phyloP scores from a whole-genome alignment of 768 basidiomycete genomes.

The Lentinula sp. region DNA sequence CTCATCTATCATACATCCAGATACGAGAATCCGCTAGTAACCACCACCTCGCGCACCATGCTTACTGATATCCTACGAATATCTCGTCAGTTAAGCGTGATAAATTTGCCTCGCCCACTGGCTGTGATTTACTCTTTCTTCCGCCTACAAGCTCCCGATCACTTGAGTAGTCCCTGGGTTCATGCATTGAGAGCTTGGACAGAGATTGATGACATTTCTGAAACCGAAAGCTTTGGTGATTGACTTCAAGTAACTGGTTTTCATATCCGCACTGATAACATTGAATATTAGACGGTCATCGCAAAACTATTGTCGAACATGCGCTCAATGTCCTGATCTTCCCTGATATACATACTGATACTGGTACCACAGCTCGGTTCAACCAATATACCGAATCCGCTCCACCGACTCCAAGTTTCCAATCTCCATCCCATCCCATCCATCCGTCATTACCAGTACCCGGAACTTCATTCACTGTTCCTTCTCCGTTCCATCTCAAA shows the following conservation, averaged over 20 bases:
- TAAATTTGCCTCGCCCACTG: slow-evolving; percentile 65
- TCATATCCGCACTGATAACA: not conserved
- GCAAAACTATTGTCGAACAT: slow-evolving; percentile 71
- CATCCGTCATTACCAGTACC: slow-evolving; percentile 49
- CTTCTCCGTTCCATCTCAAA: slow-evolving; percentile 69
- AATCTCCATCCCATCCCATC: slow-evolving; percentile 23
- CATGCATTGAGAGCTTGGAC: slow-evolving; percentile 66
- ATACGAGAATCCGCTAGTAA: slow-evolving; percentile 77
- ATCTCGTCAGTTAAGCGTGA: slow-evolving; percentile 48
- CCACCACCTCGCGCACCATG: slow-evolving; percentile 65
- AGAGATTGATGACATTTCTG: slow-evolving; percentile 68
- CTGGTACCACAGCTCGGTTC: slow-evolving; percentile 23
- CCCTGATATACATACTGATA: slow-evolving; percentile 60
- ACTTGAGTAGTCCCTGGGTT: slow-evolving; percentile 42
- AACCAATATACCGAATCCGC: slow-evolving; percentile 28
- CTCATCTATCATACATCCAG: slow-evolving; percentile 26
- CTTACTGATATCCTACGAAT: slow-evolving; percentile 68
- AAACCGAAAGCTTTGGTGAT: slow-evolving; percentile 76
- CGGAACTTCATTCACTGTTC: slow-evolving; percentile 51
- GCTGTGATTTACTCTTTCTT: slow-evolving; percentile 55
- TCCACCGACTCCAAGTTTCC: slow-evolving; percentile 22
- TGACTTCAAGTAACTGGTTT: slow-evolving; percentile 8
- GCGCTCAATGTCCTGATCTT: slow-evolving; percentile 72
- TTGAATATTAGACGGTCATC: slow-evolving; percentile 53
- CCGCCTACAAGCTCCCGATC: slow-evolving; percentile 31